Evolutionary conservation across 1,284 basidiomycete genomes (phyloP), one percentile per base, ranked within the genome.

Genomic region (Malassezia brasiliensis): DNA sequence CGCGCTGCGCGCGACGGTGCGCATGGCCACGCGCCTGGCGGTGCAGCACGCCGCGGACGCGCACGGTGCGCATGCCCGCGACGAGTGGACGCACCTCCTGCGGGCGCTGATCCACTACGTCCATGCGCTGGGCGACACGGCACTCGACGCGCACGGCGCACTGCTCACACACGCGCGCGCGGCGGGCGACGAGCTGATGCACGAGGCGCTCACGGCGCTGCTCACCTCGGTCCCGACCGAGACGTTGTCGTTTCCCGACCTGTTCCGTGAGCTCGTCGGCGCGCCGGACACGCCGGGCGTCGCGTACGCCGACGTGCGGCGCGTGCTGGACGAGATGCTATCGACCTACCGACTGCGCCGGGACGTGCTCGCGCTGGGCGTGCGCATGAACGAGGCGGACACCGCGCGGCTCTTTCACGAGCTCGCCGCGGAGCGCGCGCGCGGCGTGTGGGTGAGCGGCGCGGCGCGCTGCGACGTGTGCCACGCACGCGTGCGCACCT

Each of bases 301-400:
- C 49, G 37, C 19, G 58, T 96, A 96, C 74, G 84, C 85, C 32
- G 90, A 96, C 75, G 93, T 96, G 76, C 82, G 90, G 41, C 81
- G 83, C 4, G 90, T 98, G 55, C 79, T 98, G 20, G 85, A 85
- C 0, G 86, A 88, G 30, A 98, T 98, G 89, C 78, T 96, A 61
- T 88, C 91, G 66, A 87, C 89, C 1, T 96, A 96, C 77, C 83
- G 85, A 20, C 83, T 86, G 5, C 90, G 98, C 63, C 85, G 85
- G 22, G 91, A 96, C 65, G 83, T 93, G 79, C 79, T 98, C n/a
- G 77, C 20, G 20, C 22, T 52, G 2, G 46, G 50, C 28, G 40
- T 44, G 39, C 31, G 37, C n/a, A 31, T 57, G 6, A 48, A 37
- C 34, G 32, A 52, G 22, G 45, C 45, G 3, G 55, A 57, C 37